Base-by-base conservation (phyloP, 2,329 filamentous ascomycete species). In the Aspergillus sp. region DNA sequence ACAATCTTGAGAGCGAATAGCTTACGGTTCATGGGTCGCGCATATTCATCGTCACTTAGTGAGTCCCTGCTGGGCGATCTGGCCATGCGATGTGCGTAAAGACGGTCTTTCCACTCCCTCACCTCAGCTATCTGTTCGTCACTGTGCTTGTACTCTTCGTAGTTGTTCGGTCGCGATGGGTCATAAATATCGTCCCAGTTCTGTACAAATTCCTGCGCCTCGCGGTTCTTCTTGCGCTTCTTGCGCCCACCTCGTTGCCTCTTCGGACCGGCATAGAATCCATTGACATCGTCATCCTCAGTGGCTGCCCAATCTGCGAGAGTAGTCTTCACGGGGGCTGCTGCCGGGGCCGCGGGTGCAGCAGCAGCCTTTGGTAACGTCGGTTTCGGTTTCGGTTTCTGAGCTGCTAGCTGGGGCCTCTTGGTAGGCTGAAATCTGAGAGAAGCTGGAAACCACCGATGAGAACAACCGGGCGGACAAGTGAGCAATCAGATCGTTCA, bases 141-240 rank as follows among this genome's bases (percentile, higher is more conserved):
- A 70, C 91, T 95, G 62, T 88, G 83, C 61, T 90, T 84, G 72
- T 95, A 97, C 70, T 94, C 90, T 58, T 93, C 90, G 53, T 94
- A 90, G 66, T 88, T 92, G 42, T 91, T 96, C 8, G 93, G 92
- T 41, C 90, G 82, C 10, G 89, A 82, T 0, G 92, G 91, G 70
- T 96, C 93, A 73, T 96, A 97, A 23, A 95, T 85, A 73, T 96
- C 92, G 73, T 96, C 90, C 92, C 92, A 97, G 71, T 96, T 88
- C n/a, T 83, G 78, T 5, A 78, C 76, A 30, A 83, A 75, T 50
- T 82, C 80, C 5, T 86, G 81, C 64, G 84, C 83, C 62, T 86
- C 84, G 69, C 86, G 84, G 75, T 88, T 89, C 82, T 90, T 90
- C 76, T 90, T 88, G 72, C 88, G 89, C 77, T 90, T 92, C 77